Evolutionary conservation across 306 rosid genomes (phyloP), one percentile per base, ranked within the genome.

Genomic region (Potentilla sterilis): DNA sequence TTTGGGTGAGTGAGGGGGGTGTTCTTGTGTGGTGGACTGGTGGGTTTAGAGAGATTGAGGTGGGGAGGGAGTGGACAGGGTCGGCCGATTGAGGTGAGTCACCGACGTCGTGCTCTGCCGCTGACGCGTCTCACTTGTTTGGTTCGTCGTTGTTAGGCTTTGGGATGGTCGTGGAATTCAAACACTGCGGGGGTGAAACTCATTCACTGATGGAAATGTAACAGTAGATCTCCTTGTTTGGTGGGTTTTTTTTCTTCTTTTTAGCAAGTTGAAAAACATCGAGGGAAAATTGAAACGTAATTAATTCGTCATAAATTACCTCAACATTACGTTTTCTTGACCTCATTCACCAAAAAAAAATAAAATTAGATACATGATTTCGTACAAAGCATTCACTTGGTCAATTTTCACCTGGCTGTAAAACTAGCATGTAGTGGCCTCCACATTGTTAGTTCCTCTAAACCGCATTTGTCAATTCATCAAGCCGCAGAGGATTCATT

Each of bases 71-170:
- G 42, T 2, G 47, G 58, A 40, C 24, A 18, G 40, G 12, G 21
- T 22, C 3, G 57, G 79, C 52, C 62, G 32, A 5, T 1, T 52
- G 1, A 63, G 75, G 15, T 15, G 68, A 67, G 40, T 37, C 4
- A 67, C 72, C 67, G 81, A 22, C 78, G 67, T 21, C 75, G 51
- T 72, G 3, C 15, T 12, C 4, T 11, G n/a, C 8, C 38, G 14
- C 19, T 62, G 55, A 63, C 77, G 65, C 24, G 44, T 42, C n/a
- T 47, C 24, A 35, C 2, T 22, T 22, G 13, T 58, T 28, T 0
- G 64, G 37, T 58, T 58, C 38, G 37, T 58, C 64, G 65, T 32
- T 32, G 67, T 32, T 14, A 32, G 67, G 67, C 41, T 61, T n/a
- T 4, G 11, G 59, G 59, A 52, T 11, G 28, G 28, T 54, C 11